Evolutionary conservation across 371 early-diverging fungal species (phyloP), one percentile per base, ranked within the genome.

Genomic region (Nematocida ironsii): DNA sequence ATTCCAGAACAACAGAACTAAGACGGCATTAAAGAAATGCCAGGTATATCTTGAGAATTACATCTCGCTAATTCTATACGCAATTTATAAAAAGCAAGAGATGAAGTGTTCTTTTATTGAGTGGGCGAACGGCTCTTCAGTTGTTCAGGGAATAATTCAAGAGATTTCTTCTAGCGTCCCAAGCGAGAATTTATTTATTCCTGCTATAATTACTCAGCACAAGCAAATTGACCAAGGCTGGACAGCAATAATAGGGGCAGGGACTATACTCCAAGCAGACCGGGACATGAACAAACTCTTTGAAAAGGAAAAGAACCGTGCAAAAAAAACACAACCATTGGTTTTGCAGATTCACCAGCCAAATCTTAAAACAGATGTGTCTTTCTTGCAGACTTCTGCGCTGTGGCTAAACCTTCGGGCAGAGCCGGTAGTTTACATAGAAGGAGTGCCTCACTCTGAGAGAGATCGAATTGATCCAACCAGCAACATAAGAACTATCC

Each of bases 401-500:
- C 16, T 74, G 6, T 74, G 74, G 68, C 20, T 83, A 11, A 69
- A 73, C 44, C 44, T 83, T 0, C 11, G 75, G 44, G 74, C 74
- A 47, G 83, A 83, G 58, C 83, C 83, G 16, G 48, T 68, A 7
- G 66, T 83, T 4, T 83, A 83, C 47, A 68, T 83, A n/a, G 75
- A 62, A 40, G 69, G 61, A 39, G 67, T 70, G 25, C 58, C 75
- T 9, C 75, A 83, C 64, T 74, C 69, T n/a, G 74, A 74, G 47
- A 27, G 75, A 62, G 83, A 83, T 7, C 40, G 40, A 42, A n/a
- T n/a, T 3, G 50, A 47, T 18, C 67, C 70, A 42, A 18, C 67
- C 47, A 61, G 62, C 23, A 73, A 83, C 48, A 67, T 71, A 55
- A 74, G 47, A 60, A 60, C 61, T 13, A 16, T 75, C 0, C 90